Base-by-base conservation (phyloP, 306 rosid species). In the Heteromeles arbutifolia region DNA sequence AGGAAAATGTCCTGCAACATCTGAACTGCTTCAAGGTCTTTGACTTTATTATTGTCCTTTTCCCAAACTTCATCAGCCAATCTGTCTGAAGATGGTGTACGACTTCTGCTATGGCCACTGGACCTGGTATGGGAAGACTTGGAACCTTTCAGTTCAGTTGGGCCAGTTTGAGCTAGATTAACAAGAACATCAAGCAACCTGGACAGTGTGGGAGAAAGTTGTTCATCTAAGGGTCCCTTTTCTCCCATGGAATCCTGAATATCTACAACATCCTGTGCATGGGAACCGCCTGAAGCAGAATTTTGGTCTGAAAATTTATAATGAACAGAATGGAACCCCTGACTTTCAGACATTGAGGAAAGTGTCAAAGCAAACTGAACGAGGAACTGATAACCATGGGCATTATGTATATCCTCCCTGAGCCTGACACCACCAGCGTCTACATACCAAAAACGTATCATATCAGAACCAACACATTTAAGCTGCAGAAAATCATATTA, bases 11-110 rank as follows among this genome's bases (percentile, higher is more conserved):
- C 95, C 85, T 92, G 99, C 88, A 96, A 84, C 98, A 92, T 92
- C 89, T 92, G 99, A 65, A 96, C 96, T 78, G 99, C 98, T 86
- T 96, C 99, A 54, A 96, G 97, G 83, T 96, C 99, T 86, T 92
- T 96, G 72, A 96, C 96, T 91, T 90, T 90, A 79, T 82, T 84
- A 80, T 81, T 96, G 75, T 84, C 96, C 86, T 86, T 93, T 84
- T 90, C 99, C 99, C 99, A 92, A 73, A 78, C 74, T 80, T 95
- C 98, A 72, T 92, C 97, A 83, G 85, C 86, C 77, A 86, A 80
- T 83, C 85, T 82, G 57, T 96, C 98, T 52, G 89, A 82, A 75
- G 99, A 92, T 57, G 82, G 82, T 78, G 91, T 90, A 29, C 67
- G 87, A 83, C 85, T 90, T 87, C 94, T 87, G 85, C 73, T 84